Base-by-base conservation (phyloP, 2,329 filamentous ascomycete species). In the Colletotrichum melonis region DNA sequence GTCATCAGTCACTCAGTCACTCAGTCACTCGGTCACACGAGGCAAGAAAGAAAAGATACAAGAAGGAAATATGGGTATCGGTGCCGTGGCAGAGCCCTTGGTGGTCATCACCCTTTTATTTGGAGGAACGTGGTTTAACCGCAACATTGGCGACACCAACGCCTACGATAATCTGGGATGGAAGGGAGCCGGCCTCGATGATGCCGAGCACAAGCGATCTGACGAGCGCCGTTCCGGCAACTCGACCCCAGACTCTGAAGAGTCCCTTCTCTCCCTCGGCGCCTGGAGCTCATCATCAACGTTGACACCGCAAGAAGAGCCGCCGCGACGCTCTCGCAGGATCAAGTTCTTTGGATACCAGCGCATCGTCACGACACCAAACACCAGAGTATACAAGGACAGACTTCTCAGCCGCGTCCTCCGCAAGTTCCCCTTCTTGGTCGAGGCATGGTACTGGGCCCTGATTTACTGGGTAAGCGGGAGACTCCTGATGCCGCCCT, bases 381-480 rank as follows among this genome's bases (percentile, higher is more conserved):
- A 93, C 79, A 92, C 91, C 1, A 83, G 84, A 52, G 83, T 89
- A 7, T 92, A 92, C 78, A 86, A 88, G 75, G 86, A 89, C 74
- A 88, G 89, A 59, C 81, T 92, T 14, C 83, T 93, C 63, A 93
- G 91, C 79, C 86, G 92, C 5, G 76, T 94, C 46, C 86, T 94
- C 16, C 86, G 86, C 70, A 92, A 89, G 78, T 90, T 93, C 76
- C 93, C 93, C 0, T 95, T 95, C 79, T 81, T 94, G 32, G 91
- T 91, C 1, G 93, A 95, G 81, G 92, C 89, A 54, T 94, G 92
- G 92, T 94, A 94, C 77, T 94, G 92, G 92, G 90, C 91, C 3
- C 83, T 94, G 75, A 91, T 94, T 63, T 94, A 94, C 83, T 94
- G 92, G 92, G 92, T 94, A 87, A 77, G 42, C n/a, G 4, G 7